Base-by-base conservation (phyloP, 352 stramenopile species). In the Globisporangium polare region DNA sequence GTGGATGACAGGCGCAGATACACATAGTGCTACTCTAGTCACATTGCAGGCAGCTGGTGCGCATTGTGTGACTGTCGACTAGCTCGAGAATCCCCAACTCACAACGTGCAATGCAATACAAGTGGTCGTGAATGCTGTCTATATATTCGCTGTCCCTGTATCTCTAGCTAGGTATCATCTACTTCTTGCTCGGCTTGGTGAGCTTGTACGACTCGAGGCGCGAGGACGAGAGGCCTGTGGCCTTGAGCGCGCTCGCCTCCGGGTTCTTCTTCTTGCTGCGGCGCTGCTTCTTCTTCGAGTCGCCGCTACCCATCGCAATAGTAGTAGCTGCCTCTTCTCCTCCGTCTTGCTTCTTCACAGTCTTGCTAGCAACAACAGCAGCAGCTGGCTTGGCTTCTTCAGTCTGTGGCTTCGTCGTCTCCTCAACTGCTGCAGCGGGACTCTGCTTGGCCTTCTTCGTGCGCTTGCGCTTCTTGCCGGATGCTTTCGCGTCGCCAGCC, bases 171-270 rank as follows among this genome's bases (percentile, higher is more conserved):
- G 37, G 37, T 20, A 20, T 45, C 5, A 20, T 39, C 67, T 85
- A 85, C 61, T 80, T 86, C 72, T 86, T 89, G 39, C 58, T 63
- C 27, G 70, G n/a, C 56, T 91, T 93, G 42, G 81, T 53, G 46
- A 90, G 62, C 65, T 90, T 90, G 77, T 93, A 93, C 64, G 84
- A 93, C 63, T 93, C 81, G 50, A 93, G 73, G 43, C 84, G 84
- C 68, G 84, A 93, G 27, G 81, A 78, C 4, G 84, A 80, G 20
- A 93, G 69, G 42, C 81, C 80, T 9, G 80, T 90, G 17, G 69
- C 58, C 20, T 72, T 74, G 56, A 75, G 80, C 24, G 65, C 58
- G 55, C 77, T 87, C 60, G 77, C 74, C 33, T 73, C 68, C 20
- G 63, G 57, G 27, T 62, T 58, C 61, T 77, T 78, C 58, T 79